Evolutionary conservation across 345 rosid species (phyloP).

Genomic region (Acer negundo): DNA sequence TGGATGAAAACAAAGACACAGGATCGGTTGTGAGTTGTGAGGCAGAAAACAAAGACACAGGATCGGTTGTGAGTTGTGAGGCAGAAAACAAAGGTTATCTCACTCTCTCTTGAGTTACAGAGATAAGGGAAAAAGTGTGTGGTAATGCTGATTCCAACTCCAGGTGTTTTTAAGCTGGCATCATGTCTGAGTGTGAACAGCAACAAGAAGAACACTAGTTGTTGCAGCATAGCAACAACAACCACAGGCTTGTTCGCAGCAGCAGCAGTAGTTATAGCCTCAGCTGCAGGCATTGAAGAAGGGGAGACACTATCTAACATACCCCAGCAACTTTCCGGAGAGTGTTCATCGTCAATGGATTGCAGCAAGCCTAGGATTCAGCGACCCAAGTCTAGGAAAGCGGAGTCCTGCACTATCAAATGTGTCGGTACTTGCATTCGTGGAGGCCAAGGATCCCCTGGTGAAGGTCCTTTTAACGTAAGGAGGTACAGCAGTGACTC

Average conservation of each 20-base stretch:
- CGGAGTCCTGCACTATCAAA: constrained; percentile 81
- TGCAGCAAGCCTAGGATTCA: constrained; percentile 83
- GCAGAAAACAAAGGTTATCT: background rate
- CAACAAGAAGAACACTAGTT: background rate
- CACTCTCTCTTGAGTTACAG: background rate
- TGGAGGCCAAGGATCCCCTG: constrained; percentile 79
- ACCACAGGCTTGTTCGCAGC: constrained; percentile 42
- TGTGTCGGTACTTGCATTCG: constrained; percentile 82
- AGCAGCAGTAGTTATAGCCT: constrained; percentile 27
- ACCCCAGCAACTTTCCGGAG: constrained; percentile 81
- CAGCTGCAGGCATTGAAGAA: constrained; percentile 37
- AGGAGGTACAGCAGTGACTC: constrained; percentile 44
- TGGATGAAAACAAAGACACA: background rate
- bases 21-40: too few species aligned
- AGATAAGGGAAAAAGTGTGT: constrained; percentile 3
- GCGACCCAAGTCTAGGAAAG: constrained; percentile 77
- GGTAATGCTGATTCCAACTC: constrained; percentile 23
- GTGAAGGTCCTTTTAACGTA: constrained; percentile 83
- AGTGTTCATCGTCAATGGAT: constrained; percentile 46
- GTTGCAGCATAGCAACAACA: constrained; percentile 20
- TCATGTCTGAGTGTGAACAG: background rate
- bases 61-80: background rate
- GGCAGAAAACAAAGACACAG: background rate
- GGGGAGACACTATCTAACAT: constrained; percentile 66
- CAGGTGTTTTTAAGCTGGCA: constrained; percentile 5